A percentile compares a stretch with the other conserved stretches of the same genome.
Conservation (phyloP, 352 stramenopile genomes). For the Phytophthora citrophthora region DNA sequence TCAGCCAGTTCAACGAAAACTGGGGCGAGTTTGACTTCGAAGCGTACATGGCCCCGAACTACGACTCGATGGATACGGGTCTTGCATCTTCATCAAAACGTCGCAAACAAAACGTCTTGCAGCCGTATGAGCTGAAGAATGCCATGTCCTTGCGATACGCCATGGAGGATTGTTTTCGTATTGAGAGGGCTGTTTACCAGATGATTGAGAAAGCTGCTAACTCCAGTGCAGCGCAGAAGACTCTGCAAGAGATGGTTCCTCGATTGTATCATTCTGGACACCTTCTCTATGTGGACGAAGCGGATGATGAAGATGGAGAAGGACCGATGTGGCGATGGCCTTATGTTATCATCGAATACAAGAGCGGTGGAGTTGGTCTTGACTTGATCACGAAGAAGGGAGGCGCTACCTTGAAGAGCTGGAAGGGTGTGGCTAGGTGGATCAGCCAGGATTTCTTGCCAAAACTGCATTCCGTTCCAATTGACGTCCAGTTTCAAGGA, state of each 20-base stretch:
- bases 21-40: constrained; percentile 84
- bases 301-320: constrained; percentile 72
- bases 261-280: constrained; percentile 59
- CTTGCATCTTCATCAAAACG: constrained; percentile 40
- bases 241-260: constrained; percentile 50
- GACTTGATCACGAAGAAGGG: constrained; percentile 57
- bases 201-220: constrained; percentile 46
- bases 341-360: constrained; percentile 81
- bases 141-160: constrained; percentile 66
- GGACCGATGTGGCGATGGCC: constrained; percentile 84
- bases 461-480: constrained; percentile 59
- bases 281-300: constrained; percentile 63
- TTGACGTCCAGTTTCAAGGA: constrained; percentile 50
- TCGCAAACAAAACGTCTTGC: constrained; percentile 46
- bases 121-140: constrained; percentile 59
- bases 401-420: constrained; percentile 53
- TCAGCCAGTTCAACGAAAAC: constrained; percentile 84
- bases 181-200: constrained; percentile 62
- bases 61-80: constrained; percentile 25
- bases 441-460: constrained; percentile 68
- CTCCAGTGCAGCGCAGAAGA: constrained; percentile 3
- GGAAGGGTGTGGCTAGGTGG: constrained; percentile 62
- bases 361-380: constrained; percentile 56
- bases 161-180: constrained; percentile 82
- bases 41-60: constrained; percentile 66